Evolutionary conservation across 768 basidiomycete species (phyloP).

Genomic region (Melanogaster broomeanus): DNA sequence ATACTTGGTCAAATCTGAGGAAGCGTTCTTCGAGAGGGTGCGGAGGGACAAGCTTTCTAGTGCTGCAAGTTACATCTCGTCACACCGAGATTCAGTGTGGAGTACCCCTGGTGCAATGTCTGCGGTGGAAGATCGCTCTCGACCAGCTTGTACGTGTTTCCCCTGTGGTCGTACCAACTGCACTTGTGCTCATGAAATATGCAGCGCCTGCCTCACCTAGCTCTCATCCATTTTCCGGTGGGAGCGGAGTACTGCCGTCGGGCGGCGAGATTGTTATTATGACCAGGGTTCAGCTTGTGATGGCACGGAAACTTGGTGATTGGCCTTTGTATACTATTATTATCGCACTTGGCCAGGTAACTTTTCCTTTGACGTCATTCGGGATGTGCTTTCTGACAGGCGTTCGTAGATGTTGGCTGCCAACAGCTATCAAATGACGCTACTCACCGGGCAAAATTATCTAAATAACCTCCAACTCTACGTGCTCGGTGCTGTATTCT

Average conservation of each 20-base stretch:
- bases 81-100: slow-evolving; percentile 80
- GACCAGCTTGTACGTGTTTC: slow-evolving; percentile 67
- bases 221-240: slow-evolving; percentile 47
- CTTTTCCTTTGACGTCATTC: slow-evolving; percentile 16
- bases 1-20: slow-evolving; percentile 88
- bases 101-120: slow-evolving; percentile 57
- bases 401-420: slow-evolving; percentile 75
- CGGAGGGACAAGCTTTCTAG: slow-evolving; percentile 85
- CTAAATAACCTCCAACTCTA: slow-evolving; percentile 82
- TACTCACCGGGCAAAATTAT: slow-evolving; percentile 85
- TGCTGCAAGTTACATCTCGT: slow-evolving; percentile 77
- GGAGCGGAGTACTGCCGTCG: slow-evolving; percentile 46
- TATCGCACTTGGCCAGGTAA: slow-evolving; percentile 79
- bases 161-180: slow-evolving; percentile 12
- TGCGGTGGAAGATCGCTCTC: slow-evolving; percentile 59
- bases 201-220: slow-evolving; percentile 48
- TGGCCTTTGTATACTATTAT: slow-evolving; percentile 94
- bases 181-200: slow-evolving; percentile 1
- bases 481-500: slow-evolving; percentile 87
- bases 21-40: slow-evolving; percentile 89
- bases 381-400: background rate
- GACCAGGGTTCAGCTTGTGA: slow-evolving; percentile 80
- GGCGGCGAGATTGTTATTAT: slow-evolving; percentile 73
- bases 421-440: slow-evolving; percentile 93
- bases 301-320: slow-evolving; percentile 76